phyloP scores from a whole-genome alignment of 192 early-diverging fungal genomes.

The Coemansia sp. region DNA sequence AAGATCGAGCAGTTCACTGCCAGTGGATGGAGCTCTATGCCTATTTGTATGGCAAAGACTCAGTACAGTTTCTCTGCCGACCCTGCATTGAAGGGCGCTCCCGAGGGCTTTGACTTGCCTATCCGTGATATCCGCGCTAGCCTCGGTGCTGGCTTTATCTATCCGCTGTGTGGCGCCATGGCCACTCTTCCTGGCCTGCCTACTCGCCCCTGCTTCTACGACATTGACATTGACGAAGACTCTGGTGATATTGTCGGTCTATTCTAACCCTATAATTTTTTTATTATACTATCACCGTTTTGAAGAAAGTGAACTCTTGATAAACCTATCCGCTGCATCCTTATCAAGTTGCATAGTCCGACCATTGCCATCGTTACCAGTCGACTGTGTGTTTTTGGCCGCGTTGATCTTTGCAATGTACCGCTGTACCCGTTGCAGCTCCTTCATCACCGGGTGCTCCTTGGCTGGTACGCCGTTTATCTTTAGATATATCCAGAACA shows the following conservation, averaged over 20 bases:
- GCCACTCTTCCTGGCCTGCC: slow-evolving; percentile 97
- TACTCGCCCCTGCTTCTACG: slow-evolving; percentile 94
- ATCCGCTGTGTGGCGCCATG: slow-evolving; percentile 95
- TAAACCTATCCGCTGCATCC: slow-evolving; percentile 55
- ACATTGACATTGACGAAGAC: slow-evolving; percentile 89
- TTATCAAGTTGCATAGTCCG: slow-evolving; percentile 51
- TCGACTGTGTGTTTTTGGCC: slow-evolving; percentile 31
- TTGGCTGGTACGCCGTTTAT: slow-evolving; percentile 56
- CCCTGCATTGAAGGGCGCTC: slow-evolving; percentile 88
- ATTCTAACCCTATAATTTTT: neutral
- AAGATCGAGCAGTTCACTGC: slow-evolving; percentile 88
- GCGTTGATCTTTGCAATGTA: slow-evolving; percentile 55
- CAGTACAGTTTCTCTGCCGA: slow-evolving; percentile 92
- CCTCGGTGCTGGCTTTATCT: slow-evolving; percentile 96
- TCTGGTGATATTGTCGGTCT: slow-evolving; percentile 82
- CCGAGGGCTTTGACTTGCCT: slow-evolving; percentile 88
- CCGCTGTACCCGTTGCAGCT: slow-evolving; percentile 51
- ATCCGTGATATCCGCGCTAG: slow-evolving; percentile 94
- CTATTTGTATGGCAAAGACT: slow-evolving; percentile 99
- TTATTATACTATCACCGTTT: slow-evolving; percentile 4
- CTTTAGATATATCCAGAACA: slow-evolving; percentile 57
- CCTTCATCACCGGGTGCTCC: slow-evolving; percentile 58
- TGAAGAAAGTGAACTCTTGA: slow-evolving; percentile 21
- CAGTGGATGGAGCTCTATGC: slow-evolving; percentile 84
- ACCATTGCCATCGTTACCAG: slow-evolving; percentile 11